Evolutionary conservation across 2,329 filamentous ascomycete genomes (phyloP), one percentile per base, ranked within the genome.

Genomic region (Pyricularia sp.): DNA sequence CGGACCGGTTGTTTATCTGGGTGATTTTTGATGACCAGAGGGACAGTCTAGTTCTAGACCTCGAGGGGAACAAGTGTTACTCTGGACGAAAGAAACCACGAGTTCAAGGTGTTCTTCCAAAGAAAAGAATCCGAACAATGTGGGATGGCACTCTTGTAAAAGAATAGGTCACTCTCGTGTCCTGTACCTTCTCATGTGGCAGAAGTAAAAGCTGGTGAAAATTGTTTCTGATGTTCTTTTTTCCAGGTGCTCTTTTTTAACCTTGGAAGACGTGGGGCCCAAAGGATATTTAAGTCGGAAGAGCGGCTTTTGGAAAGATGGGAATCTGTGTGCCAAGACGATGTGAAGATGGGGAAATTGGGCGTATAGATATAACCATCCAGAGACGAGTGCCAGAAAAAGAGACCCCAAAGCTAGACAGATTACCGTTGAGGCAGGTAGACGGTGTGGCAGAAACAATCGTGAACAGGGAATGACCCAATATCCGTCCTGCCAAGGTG

Each of bases 391-490:
- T 12, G 58, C 12, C 58, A 12, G 58, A 61, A 26, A 26, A 26
- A 61, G 23, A 12, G 9, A 26, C 10, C n/a, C 10, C 25, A 61
- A 26, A 61, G 58, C 58, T 61, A 61, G 25, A 61, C n/a, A 61
- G 58, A 61, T 25, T 61, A 61, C 58, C 58, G 58, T 61, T 61
- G 58, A 61, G n/a, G 25, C 58, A 61, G n/a, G 58, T 26, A 26
- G 58, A 61, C 58, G 58, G 58, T 61, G 58, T 61, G 25, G n/a
- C 58, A 61, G 58, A 61, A 61, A 61, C 58, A 61, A 61, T 26
- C 58, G 23, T 23, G 7, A 9, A 14, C 58, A 61, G 58, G 58
- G n/a, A 26, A 61, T 61, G 58, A 25, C n/a, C 58, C 58, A 61
- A 61, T 61, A 61, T 61, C 33, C n/a, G n/a, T 25, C 6, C 23